phyloP scores from a whole-genome alignment of 169 alveolate species.

The Neospora caninum region DNA sequence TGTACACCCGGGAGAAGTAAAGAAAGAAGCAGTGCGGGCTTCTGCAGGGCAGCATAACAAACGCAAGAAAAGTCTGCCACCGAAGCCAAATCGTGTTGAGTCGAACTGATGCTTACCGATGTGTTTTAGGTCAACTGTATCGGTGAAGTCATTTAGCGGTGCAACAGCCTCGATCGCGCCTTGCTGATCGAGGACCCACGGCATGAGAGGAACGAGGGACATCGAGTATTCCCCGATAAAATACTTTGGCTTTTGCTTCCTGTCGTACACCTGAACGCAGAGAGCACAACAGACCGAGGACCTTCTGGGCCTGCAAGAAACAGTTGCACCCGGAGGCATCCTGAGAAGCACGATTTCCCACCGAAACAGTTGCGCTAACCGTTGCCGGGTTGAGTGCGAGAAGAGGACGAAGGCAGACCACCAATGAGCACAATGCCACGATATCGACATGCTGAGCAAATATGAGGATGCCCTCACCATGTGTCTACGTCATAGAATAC shows the following conservation, averaged over 20 bases:
- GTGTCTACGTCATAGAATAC: no score
- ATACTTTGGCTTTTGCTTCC: constrained; percentile 75
- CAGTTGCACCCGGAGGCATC: no score
- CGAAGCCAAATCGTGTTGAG: not conserved
- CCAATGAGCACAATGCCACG: no score
- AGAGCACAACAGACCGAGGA: not conserved
- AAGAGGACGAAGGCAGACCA: no score
- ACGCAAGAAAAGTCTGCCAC: no score
- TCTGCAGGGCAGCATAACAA: not conserved
- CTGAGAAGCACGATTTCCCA: no score
- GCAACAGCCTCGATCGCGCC: constrained; percentile 77
- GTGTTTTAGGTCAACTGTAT: constrained; percentile 75
- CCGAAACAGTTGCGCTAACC: no score
- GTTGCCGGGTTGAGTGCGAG: no score
- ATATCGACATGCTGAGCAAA: no score
- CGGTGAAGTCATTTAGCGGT: constrained; percentile 81
- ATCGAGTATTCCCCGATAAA: constrained; percentile 81
- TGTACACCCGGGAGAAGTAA: not conserved
- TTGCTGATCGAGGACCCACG: constrained; percentile 81
- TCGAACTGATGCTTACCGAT: constrained; percentile 60
- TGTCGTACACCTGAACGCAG: constrained; percentile 73
- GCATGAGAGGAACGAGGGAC: constrained; percentile 80
- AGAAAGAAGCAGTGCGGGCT: not conserved
- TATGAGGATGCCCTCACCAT: no score
- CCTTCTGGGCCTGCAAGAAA: no score